phyloP scores from a whole-genome alignment of 805 yeast genomes.

The Jamesozyma jinghongensis region DNA sequence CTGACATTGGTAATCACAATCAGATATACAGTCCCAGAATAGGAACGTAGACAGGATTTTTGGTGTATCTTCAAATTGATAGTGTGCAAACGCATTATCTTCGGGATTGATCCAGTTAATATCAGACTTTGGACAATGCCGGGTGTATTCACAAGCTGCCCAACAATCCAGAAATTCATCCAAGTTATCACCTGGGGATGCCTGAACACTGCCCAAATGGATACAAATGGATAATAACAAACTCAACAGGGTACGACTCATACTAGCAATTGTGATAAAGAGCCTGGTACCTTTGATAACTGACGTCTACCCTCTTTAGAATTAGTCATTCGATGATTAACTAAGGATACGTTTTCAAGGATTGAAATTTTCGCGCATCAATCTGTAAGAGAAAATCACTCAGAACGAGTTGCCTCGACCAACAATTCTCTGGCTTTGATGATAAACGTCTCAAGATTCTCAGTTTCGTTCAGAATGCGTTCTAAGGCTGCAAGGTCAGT shows the following conservation, averaged over 20 bases:
- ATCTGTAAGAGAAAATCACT: neutral
- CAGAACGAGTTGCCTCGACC: slow-evolving; percentile 3
- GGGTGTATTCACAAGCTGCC: slow-evolving; percentile 37
- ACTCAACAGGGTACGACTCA: too few species aligned
- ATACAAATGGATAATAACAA: neutral
- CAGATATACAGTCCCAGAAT: slow-evolving; percentile 65
- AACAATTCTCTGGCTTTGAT: slow-evolving; percentile 13
- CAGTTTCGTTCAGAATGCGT: slow-evolving; percentile 9
- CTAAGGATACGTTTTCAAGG: neutral
- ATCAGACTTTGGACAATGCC: slow-evolving; percentile 16
- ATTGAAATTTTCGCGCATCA: neutral
- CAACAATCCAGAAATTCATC: slow-evolving; percentile 49
- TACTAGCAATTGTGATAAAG: too few species aligned
- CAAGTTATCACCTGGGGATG: slow-evolving; percentile 56
- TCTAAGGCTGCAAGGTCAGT: slow-evolving; percentile 8
- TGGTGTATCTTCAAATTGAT: slow-evolving; percentile 24
- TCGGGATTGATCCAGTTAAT: slow-evolving; percentile 17
- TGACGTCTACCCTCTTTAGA: too few species aligned
- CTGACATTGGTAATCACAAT: slow-evolving; percentile 94
- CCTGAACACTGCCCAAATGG: slow-evolving; percentile 11
- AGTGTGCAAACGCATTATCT: slow-evolving; percentile 20
- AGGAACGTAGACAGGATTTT: slow-evolving; percentile 35
- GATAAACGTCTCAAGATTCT: slow-evolving; percentile 15
- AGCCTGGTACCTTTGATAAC: too few species aligned
- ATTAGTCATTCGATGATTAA: too few species aligned